Conservation (phyloP, 2,329 filamentous ascomycete genomes). For the Calonectria pseudoreteaudii region DNA sequence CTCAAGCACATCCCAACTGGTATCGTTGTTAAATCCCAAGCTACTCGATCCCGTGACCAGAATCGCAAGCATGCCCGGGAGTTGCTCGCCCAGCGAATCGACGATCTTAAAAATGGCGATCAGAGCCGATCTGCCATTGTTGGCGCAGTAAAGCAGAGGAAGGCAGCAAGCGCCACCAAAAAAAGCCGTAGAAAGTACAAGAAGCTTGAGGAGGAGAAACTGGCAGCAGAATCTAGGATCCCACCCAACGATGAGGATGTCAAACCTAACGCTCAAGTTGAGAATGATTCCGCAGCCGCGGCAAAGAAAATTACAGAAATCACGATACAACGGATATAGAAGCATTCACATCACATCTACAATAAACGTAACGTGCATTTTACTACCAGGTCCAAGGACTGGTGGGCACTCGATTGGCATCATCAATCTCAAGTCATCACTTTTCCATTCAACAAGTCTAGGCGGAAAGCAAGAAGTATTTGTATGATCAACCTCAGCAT, state of each 20-base stretch:
- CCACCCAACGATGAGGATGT: not conserved
- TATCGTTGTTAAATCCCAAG: constrained; percentile 93
- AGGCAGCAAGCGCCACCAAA: constrained; percentile 81
- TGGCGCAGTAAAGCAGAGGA: constrained; percentile 71
- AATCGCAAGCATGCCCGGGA: constrained; percentile 88
- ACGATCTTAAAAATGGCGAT: constrained; percentile 78
- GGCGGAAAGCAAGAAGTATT: constrained; percentile 61
- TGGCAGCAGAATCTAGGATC: constrained; percentile 9
- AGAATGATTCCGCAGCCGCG: not conserved
- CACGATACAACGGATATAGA: constrained; percentile 19
- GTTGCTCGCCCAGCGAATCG: constrained; percentile 79
- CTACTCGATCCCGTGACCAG: constrained; percentile 85
- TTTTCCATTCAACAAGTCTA: constrained; percentile 48
- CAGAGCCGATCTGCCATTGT: constrained; percentile 75
- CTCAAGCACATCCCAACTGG: constrained; percentile 91
- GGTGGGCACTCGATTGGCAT: not conserved
- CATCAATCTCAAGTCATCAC: constrained; percentile 37
- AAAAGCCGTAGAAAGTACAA: constrained; percentile 86
- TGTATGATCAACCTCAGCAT: constrained; percentile 68
- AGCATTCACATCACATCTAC: not conserved
- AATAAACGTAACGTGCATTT: not conserved
- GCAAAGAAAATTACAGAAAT: not conserved
- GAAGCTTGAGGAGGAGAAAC: constrained; percentile 65
- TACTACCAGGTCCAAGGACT: not conserved
- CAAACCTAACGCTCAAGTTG: not conserved